Conservation (phyloP, 2,329 filamentous ascomycete species). For the Fusarium setosum region DNA sequence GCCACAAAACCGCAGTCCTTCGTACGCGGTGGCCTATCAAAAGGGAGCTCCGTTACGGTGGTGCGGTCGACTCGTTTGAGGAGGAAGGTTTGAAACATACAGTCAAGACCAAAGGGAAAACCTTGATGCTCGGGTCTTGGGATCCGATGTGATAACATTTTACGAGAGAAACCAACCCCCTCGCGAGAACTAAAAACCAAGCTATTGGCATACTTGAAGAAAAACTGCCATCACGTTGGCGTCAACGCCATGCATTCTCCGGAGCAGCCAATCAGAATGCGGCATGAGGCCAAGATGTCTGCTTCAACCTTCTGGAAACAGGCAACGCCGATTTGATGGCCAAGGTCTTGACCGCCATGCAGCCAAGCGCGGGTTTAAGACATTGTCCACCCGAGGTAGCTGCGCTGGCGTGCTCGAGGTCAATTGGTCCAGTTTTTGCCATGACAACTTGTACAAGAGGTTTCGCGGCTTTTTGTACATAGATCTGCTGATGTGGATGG, state of each 20-base stretch:
- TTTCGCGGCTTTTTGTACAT: constrained; percentile 5
- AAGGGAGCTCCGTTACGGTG: background rate
- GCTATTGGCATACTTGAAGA: background rate
- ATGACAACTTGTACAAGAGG: constrained; percentile 1
- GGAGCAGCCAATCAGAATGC: constrained; percentile 2
- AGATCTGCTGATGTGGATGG: constrained; percentile 10
- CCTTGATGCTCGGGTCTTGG: background rate
- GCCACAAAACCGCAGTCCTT: background rate
- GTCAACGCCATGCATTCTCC: background rate
- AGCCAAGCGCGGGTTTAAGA: constrained; percentile 28
- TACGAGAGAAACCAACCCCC: background rate
- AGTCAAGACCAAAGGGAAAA: background rate
- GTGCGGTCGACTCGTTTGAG: background rate
- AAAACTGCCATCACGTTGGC: background rate
- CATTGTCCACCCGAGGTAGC: constrained; percentile 10
- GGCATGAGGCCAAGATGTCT: background rate
- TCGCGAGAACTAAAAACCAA: background rate
- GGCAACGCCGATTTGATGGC: constrained; percentile 22
- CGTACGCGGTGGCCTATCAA: constrained; percentile 29
- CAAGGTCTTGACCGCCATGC: constrained; percentile 27
- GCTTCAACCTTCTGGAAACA: constrained; percentile 29
- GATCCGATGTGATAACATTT: too few relatives aligned
- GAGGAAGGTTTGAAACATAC: constrained; percentile 2
- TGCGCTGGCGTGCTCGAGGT: background rate
- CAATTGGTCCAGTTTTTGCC: background rate